Evolutionary conservation across 2,329 filamentous ascomycete species (phyloP), one percentile per base, ranked within the genome.

Genomic region (Cladosporium cucumerinum): DNA sequence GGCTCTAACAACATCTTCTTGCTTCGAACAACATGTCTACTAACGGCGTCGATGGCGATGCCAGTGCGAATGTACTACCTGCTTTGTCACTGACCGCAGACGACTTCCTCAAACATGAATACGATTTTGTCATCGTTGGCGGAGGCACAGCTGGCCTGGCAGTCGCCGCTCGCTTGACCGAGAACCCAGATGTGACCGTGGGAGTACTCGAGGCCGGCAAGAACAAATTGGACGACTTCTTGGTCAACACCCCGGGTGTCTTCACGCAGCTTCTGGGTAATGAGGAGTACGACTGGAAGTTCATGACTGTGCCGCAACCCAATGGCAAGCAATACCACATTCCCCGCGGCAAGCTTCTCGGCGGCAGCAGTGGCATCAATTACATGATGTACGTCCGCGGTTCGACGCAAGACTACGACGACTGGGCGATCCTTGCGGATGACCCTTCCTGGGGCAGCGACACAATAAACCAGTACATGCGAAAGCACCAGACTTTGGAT

Each of bases 361-460:
- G 78, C 30, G 79, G 79, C 14, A 74, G 73, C 48, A 76, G 73
- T n/a, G 75, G 75, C 1, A 78, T 80, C 57, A 80, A 80, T 64
- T 72, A 71, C 62, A 70, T 70, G 70, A 72, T 72, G 70, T 72
- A 81, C 75, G 78, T 78, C 26, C 80, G 82, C 32, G 82, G 81
- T 1, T 75, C 77, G 34, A 72, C 74, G 2, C 69, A 72, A 6
- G 82, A 84, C 67, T 85, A 80, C 66, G 77, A 84, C 25, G 74
- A 77, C 52, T 84, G 82, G 82, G 80, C 76, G 1, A 69, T 75
- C 34, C 68, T 76, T 2, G 74, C 78, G 0, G 75, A 73, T 2
- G 81, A 85, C 61, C 57, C 77, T 1, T 71, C 75, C 2, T 86
- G 83, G 76, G 78, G 77, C 65, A 82, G 81, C 63, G 72, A 81